Conservation (phyloP, 495 filamentous ascomycete species). For the Bacidia rubella region DNA sequence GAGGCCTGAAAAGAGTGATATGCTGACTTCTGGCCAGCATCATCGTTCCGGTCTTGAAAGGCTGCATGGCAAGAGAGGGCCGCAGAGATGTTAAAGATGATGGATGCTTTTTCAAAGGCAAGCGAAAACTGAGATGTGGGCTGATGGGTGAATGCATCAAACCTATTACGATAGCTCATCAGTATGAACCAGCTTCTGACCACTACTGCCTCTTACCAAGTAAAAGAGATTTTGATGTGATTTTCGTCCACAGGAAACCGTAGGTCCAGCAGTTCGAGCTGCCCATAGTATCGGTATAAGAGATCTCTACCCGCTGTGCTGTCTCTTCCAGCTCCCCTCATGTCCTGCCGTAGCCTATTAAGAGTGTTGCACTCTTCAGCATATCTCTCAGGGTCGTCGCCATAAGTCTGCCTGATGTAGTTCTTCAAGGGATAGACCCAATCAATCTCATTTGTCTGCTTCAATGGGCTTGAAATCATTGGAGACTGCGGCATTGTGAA, state of each 20-base stretch:
- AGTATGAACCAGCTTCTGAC: background rate
- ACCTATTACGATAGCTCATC: slow-evolving; percentile 42
- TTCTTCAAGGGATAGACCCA: slow-evolving; percentile 88
- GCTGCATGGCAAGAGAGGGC: slow-evolving; percentile 94
- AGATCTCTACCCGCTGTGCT: slow-evolving; percentile 88
- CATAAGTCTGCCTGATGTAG: slow-evolving; percentile 88
- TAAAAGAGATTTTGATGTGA: slow-evolving; percentile 97
- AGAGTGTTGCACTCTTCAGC: slow-evolving; percentile 87
- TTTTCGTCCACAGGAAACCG: slow-evolving; percentile 96
- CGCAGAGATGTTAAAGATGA: slow-evolving; percentile 98
- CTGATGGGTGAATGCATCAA: slow-evolving; percentile 96
- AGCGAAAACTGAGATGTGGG: slow-evolving; percentile 89
- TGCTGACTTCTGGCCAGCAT: slow-evolving; percentile 83
- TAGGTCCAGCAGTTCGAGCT: slow-evolving; percentile 86
- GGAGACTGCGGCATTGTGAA: slow-evolving; percentile 64
- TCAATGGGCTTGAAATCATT: slow-evolving; percentile 85
- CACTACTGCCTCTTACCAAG: slow-evolving; percentile 51
- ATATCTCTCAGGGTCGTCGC: slow-evolving; percentile 92
- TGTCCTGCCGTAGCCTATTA: slow-evolving; percentile 95
- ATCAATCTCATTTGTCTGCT: slow-evolving; percentile 99
- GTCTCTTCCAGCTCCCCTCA: slow-evolving; percentile 95
- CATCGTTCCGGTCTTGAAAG: slow-evolving; percentile 80
- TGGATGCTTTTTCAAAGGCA: slow-evolving; percentile 95
- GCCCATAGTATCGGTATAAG: slow-evolving; percentile 93
- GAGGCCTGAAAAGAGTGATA: slow-evolving; percentile 98